Percentiles rank a stretch among this genome's conserved stretches.
Conservation (phyloP, 2,329 filamentous ascomycete genomes). For the Ophiostoma montium region DNA sequence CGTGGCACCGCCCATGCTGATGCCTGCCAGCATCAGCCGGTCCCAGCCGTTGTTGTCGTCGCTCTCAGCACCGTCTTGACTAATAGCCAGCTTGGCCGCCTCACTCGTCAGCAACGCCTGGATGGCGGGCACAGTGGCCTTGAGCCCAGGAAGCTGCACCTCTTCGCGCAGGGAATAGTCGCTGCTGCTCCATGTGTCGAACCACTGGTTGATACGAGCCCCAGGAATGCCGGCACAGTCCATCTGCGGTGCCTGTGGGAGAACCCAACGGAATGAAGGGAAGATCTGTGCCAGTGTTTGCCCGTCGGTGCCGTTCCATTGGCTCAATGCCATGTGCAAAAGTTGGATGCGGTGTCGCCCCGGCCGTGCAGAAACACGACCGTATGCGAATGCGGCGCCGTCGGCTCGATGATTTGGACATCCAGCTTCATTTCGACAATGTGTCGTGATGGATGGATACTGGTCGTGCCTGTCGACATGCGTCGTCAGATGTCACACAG, state of each 20-base stretch:
- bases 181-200: slow-evolving; percentile 26
- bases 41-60: slow-evolving; percentile 4
- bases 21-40: slow-evolving; percentile 27
- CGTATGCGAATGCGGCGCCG: slow-evolving; percentile 23
- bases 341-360: slow-evolving; percentile 22
- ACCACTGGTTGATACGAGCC: slow-evolving; percentile 25
- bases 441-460: not conserved
- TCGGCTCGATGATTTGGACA: not conserved
- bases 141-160: slow-evolving; percentile 26
- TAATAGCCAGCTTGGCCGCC: slow-evolving; percentile 13
- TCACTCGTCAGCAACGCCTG: slow-evolving; percentile 22
- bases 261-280: slow-evolving; percentile 33
- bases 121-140: slow-evolving; percentile 23
- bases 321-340: too few relatives aligned
- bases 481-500: too few relatives aligned
- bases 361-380: slow-evolving; percentile 31
- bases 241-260: slow-evolving; percentile 26
- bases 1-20: slow-evolving; percentile 29
- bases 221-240: slow-evolving; percentile 14
- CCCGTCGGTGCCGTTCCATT: slow-evolving; percentile 19
- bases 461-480: too few relatives aligned
- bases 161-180: slow-evolving; percentile 27
- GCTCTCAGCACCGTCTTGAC: not conserved
- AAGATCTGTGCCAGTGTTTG: slow-evolving; percentile 24
- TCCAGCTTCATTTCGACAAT: not conserved